Evolutionary conservation across 306 rosid genomes (phyloP), one percentile per base, ranked within the genome.

Genomic region (Pyrus communis): DNA sequence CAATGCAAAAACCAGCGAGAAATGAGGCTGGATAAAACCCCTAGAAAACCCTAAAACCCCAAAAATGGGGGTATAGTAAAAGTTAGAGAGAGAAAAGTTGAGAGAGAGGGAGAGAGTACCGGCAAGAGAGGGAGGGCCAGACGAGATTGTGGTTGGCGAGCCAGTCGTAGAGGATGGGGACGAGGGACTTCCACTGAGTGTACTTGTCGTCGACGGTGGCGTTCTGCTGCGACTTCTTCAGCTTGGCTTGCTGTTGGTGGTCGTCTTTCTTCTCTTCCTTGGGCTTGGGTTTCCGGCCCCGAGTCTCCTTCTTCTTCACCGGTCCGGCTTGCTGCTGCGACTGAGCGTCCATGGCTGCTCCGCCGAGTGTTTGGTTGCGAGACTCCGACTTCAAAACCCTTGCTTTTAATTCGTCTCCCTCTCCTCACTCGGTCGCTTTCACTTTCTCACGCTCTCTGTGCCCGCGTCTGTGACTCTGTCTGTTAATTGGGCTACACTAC

Each of bases 111-210:
- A 4, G 43, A 7, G 14, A 4, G 35, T 19, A 95, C 99, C 98
- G 79, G 97, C 97, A 91, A 67, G 98, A 89, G 81, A 96, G 97
- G 70, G 99, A 92, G 21, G 98, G 99, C 97, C 98, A 92, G 43
- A 86, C 91, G 55, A 96, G 99, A 78, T 96, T 96, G 82, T 96
- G 99, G 68, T 96, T 92, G 49, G 96, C 90, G 38, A 96, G 93
- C 98, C 98, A 96, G 81, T 96, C 99, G 54, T 96, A 96, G 52
- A 96, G 97, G 45, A 92, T 88, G 3, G 98, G 97, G 40, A 96
- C 92, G 11, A 87, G 91, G 4, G 96, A 89, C 83, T 92, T 96
- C 98, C 98, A 93, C 73, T 89, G 97, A 21, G 90, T 68, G 86
- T 96, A 96, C 73, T 88, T 87, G 76, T 91, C 97, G 57, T 92